Evolutionary conservation across 768 basidiomycete genomes (phyloP), one percentile per base, ranked within the genome.

Genomic region (Mycena rebaudengoi): DNA sequence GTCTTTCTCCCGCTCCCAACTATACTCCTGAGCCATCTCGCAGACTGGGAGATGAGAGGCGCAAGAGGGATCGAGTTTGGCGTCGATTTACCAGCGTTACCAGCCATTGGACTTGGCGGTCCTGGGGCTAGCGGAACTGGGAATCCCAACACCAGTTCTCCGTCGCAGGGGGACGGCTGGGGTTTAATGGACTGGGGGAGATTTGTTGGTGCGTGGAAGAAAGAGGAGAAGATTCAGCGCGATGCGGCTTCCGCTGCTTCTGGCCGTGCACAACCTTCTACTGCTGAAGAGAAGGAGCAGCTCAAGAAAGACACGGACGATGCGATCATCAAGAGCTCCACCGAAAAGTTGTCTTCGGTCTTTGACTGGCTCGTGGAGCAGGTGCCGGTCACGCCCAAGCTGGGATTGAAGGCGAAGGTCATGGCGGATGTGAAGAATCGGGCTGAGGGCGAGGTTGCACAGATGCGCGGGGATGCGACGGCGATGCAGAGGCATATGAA

Each of bases 11-110:
- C 16, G 14, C 8, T 7, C 14, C 11, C 51, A 32, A 49, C 5
- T 30, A 5, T 40, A 5, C 35, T 29, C 39, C 32, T 55, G 16
- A 41, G 33, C 54, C 40, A 37, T 29, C 32, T 44, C 20, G 29
- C 59, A 85, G 85, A 99, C 71, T 99, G 98, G 98, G 92, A 97
- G 70, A 86, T 98, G 74, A 80, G 98, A 64, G 98, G 97, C 0
- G 90, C 94, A 21, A 78, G 90, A n/a, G 94, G 95, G 4, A 79
- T 90, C 68, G 92, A 90, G 58, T 82, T 86, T 48, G 87, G 82
- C 45, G 80, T 89, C 1, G 87, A 92, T 66, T 74, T 88, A 18
- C 86, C 84, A 20, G 85, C 81, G 28, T 78, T 83, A 29, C 78
- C 84, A 57, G 76, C 78, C 33, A 74, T 86, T 70, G 77, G 83